Base-by-base conservation (phyloP, 2,329 filamentous ascomycete genomes). In the Penicillium sp. region DNA sequence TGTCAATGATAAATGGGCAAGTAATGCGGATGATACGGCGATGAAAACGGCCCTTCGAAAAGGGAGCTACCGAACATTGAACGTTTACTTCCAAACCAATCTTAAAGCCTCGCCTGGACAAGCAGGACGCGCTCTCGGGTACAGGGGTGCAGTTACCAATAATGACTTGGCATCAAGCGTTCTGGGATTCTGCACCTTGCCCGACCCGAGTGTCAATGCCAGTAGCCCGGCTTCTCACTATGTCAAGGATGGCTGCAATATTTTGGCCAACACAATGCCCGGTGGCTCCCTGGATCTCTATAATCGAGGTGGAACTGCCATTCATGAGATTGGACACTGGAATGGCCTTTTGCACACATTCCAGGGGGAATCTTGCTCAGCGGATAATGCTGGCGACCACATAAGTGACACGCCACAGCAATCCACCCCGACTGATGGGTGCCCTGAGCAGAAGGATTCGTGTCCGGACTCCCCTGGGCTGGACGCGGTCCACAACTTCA, bases 21-120 rank as follows among this genome's bases (percentile, higher is more conserved):
- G 68, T 31, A 75, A 72, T 48, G 63, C 62, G 22, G 72, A 75
- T 58, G 74, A 75, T 55, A 60, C 73, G 41, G 69, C 55, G 9
- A 77, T 81, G 75, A 82, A 81, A 62, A 61, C 64, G 22, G 63
- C 73, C 2, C 73, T 81, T 2, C 76, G 78, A 21, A 66, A 72
- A 51, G 79, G 79, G 45, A 74, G 63, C 34, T 82, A 82, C 64
- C 54, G 59, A 34, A 72, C 74, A 1, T 70, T 81, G 32, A 82
- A 82, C 62, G 68, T 82, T 52, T 82, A 81, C 67, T 81, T 81
- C 68, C 76, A 81, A 63, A 76, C 75, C 29, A 70, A 80, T 49
- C 70, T 81, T 15, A 63, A 69, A 29, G 53, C 61, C 0, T 54
- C 62, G 4, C 43, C 60, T 6, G 57, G 50, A 12, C 57, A 60